phyloP scores from a whole-genome alignment of 2,329 filamentous ascomycete species.

The Ilyonectria sp. region DNA sequence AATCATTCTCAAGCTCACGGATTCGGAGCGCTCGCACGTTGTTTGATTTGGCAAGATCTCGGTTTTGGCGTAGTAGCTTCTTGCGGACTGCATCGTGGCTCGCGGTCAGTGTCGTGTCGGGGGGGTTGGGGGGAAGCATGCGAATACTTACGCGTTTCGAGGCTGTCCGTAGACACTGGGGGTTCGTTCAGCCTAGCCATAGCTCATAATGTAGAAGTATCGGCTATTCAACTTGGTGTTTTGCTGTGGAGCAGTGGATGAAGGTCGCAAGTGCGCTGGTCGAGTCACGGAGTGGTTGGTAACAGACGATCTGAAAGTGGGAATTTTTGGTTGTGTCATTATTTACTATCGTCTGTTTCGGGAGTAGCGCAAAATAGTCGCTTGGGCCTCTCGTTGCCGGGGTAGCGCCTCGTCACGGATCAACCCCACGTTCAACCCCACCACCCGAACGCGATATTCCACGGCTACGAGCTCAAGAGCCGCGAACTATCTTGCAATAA shows the following conservation, averaged over 20 bases:
- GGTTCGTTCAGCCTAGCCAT: constrained; percentile 90
- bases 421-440: constrained; percentile 49
- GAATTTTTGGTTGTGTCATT: constrained; percentile 51
- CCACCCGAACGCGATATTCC: constrained; percentile 41
- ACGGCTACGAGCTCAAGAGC: constrained; percentile 22
- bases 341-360: constrained; percentile 53
- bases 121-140: constrained; percentile 17
- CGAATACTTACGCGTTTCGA: constrained; percentile 77
- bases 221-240: constrained; percentile 17
- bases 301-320: constrained; percentile 43
- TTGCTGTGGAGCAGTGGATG: constrained; percentile 37
- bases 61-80: constrained; percentile 86
- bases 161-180: constrained; percentile 75
- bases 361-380: constrained; percentile 41
- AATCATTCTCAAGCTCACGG: constrained; percentile 82
- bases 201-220: constrained; percentile 55
- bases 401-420: constrained; percentile 32
- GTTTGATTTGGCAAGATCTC: constrained; percentile 86
- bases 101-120: constrained; percentile 35
- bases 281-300: constrained; percentile 42
- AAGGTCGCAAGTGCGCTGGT: constrained; percentile 33
- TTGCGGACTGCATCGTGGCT: constrained; percentile 73
- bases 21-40: constrained; percentile 84
- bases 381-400: constrained; percentile 49
- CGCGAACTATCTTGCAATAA: constrained; percentile 9